A percentile compares a stretch with the other conserved stretches of the same genome.
These are phyloP conservation scores for Theileria annulata DNA, from an alignment of 169 alveolate genomes.

Conservation along the genomic window DNA sequence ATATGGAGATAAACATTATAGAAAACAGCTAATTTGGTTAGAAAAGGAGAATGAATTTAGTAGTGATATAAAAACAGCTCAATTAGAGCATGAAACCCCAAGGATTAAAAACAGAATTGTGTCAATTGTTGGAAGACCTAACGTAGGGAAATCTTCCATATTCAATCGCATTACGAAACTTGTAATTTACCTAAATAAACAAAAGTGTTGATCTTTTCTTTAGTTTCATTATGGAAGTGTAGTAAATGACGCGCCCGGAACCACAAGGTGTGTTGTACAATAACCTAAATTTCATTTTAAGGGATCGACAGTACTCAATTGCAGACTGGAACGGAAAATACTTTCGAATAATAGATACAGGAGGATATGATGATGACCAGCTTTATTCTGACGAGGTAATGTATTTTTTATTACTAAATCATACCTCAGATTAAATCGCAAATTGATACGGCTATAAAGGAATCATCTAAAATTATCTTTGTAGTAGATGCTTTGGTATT, in stretches of 20 bases:
- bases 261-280: conserved; percentile 58
- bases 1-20: neutral
- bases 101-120: conserved; percentile 24
- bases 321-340: conserved; percentile 77
- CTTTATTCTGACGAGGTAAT: conserved; percentile 66
- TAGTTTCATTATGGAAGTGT: conserved; percentile 78
- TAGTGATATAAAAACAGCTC: neutral
- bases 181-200: conserved; percentile 13
- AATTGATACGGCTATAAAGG: conserved; percentile 53
- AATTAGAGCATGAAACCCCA: neutral
- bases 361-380: conserved; percentile 72
- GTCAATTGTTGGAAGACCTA: conserved; percentile 77
- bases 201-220: neutral
- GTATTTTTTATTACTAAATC: conserved; percentile 7
- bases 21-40: conserved; percentile 7
- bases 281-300: neutral
- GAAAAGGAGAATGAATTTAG: neutral
- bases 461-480: conserved; percentile 69
- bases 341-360: conserved; percentile 76
- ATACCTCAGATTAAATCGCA: conserved; percentile 28
- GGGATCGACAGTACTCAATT: conserved; percentile 74
- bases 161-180: conserved; percentile 75
- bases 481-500: conserved; percentile 74
- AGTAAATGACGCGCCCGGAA: conserved; percentile 67
- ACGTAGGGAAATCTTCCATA: conserved; percentile 78